Conservation (phyloP, 495 filamentous ascomycete genomes). For the Penicillium robsamsonii region DNA sequence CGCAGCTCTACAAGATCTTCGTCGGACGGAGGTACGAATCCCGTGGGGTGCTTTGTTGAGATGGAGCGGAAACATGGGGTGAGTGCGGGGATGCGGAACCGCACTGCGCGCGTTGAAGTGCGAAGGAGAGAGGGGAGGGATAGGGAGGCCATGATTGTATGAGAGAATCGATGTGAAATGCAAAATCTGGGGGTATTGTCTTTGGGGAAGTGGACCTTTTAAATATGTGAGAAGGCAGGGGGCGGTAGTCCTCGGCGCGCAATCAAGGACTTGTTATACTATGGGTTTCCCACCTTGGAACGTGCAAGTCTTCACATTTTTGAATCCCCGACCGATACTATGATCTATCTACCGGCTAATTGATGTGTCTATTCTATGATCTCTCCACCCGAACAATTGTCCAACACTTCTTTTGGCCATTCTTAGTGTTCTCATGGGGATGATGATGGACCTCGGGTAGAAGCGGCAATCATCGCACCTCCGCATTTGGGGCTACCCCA, state of each 20-base stretch:
- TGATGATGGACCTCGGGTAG: slow-evolving; percentile 33
- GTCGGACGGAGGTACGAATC: slow-evolving; percentile 71
- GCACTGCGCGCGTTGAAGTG: slow-evolving; percentile 28
- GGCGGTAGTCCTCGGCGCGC: slow-evolving; percentile 30
- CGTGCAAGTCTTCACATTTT: neutral
- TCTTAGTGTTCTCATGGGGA: neutral
- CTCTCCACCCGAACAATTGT: neutral
- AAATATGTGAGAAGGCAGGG: slow-evolving; percentile 10
- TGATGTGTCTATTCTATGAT: neutral
- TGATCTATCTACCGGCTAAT: neutral
- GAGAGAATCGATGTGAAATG: slow-evolving; percentile 2
- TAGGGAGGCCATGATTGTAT: slow-evolving; percentile 32
- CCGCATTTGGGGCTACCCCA: slow-evolving; percentile 35
- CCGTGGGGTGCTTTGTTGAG: slow-evolving; percentile 79
- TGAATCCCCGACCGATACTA: neutral
- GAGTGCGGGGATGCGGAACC: slow-evolving; percentile 32
- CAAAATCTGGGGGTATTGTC: slow-evolving; percentile 1
- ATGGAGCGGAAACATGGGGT: slow-evolving; percentile 37
- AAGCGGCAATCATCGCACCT: slow-evolving; percentile 43
- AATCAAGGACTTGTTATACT: slow-evolving; percentile 8
- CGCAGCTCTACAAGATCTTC: slow-evolving; percentile 81
- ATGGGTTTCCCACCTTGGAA: neutral
- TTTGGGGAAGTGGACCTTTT: slow-evolving; percentile 9
- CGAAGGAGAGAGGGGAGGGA: slow-evolving; percentile 33
- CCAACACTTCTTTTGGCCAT: neutral